Evolutionary conservation across 1,284 basidiomycete species (phyloP).

Genomic region (Malassezia restricta): DNA sequence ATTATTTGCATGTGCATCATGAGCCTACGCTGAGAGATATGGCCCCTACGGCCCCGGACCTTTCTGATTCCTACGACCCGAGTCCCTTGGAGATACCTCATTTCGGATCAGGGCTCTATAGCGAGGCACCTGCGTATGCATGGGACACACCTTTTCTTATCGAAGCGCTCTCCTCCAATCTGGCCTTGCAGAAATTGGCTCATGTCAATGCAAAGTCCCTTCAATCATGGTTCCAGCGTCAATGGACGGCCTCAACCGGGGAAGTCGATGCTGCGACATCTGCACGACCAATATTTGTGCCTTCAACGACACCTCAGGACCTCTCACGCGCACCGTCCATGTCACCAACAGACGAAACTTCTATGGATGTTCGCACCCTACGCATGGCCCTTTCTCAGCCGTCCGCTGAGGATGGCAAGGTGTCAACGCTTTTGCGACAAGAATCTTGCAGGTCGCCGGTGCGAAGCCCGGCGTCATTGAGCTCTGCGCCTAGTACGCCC

Average conservation of each 20-base stretch:
- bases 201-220: conserved; percentile 21
- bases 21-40: conserved; percentile 1
- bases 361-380: conserved; percentile 12
- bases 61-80: conserved; percentile 22
- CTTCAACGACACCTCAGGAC: background rate
- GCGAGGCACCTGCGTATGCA: conserved; percentile 18
- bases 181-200: conserved; percentile 26
- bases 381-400: conserved; percentile 2
- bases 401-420: too few species aligned
- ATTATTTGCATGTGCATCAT: conserved; percentile 18
- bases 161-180: conserved; percentile 20
- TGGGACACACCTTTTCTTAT: conserved; percentile 18
- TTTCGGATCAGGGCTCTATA: conserved; percentile 18
- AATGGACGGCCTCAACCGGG: conserved; percentile 35
- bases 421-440: too few species aligned
- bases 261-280: conserved; percentile 24
- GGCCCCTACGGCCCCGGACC: conserved; percentile 6
- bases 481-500: too few species aligned
- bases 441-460: too few species aligned
- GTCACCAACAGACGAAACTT: background rate
- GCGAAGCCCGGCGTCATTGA: too few species aligned
- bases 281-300: background rate
- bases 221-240: conserved; percentile 31
- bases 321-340: background rate
- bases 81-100: conserved; percentile 11